These are phyloP conservation scores for Mrakia gelida DNA, from an alignment of 768 basidiomycete genomes.

Conservation along the genomic window DNA sequence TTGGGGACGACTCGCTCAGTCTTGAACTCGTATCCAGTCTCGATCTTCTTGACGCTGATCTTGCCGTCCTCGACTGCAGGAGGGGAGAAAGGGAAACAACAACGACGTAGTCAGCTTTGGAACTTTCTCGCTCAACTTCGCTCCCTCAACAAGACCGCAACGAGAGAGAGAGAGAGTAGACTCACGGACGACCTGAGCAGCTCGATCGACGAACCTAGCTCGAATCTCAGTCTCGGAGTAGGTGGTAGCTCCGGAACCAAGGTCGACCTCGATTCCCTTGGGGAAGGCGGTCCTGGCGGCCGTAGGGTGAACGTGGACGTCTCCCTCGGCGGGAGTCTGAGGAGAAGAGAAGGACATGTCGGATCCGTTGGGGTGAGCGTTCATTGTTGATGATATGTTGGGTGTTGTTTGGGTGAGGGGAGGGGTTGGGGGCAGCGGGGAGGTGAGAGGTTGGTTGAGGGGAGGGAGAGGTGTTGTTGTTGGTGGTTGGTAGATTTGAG, in stretches of 20 bases:
- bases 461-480: neutral
- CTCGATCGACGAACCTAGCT: conserved; percentile 74
- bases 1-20: conserved; percentile 78
- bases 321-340: neutral
- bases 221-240: conserved; percentile 81
- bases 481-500: neutral
- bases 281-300: conserved; percentile 69
- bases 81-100: neutral
- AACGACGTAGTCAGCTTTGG: conserved; percentile 38
- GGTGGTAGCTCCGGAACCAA: conserved; percentile 72
- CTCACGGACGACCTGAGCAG: conserved; percentile 47
- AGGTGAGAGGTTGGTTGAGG: too few species aligned
- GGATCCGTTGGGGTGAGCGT: conserved; percentile 28
- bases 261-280: conserved; percentile 52
- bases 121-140: neutral
- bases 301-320: conserved; percentile 65
- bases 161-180: neutral
- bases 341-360: conserved; percentile 22
- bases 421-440: conserved; percentile 5
- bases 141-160: neutral
- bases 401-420: conserved; percentile 5
- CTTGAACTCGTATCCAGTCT: conserved; percentile 81
- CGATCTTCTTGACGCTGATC: conserved; percentile 71
- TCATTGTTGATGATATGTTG: neutral
- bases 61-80: conserved; percentile 59